Evolutionary conservation across 2,329 filamentous ascomycete genomes (phyloP).

Genomic region (Nemania sp.): DNA sequence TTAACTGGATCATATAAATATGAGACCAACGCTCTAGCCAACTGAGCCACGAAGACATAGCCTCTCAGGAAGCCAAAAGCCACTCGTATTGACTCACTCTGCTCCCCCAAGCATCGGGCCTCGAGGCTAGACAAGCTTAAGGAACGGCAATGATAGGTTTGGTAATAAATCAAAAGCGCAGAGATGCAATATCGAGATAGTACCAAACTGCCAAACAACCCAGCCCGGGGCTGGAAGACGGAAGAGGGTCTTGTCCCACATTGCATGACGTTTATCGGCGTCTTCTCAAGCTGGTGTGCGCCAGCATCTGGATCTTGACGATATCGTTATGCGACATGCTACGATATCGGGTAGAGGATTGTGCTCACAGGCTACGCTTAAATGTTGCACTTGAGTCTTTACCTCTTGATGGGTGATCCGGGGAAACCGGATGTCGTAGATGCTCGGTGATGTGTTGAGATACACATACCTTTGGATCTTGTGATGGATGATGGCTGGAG

Average conservation of each 20-base stretch:
- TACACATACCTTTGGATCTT: slow-evolving; percentile 48
- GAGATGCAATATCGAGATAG: too few relatives aligned
- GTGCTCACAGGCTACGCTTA: slow-evolving; percentile 63
- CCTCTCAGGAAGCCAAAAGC: too few relatives aligned
- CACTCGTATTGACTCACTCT: neutral
- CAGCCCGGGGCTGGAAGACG: too few relatives aligned
- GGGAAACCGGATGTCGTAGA: slow-evolving; percentile 54
- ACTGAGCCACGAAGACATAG: slow-evolving; percentile 47
- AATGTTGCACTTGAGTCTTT: slow-evolving; percentile 63
- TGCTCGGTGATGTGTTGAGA: slow-evolving; percentile 61
- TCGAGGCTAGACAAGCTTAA: too few relatives aligned
- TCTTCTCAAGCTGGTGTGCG: slow-evolving; percentile 47
- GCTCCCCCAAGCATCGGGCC: neutral
- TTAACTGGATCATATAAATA: slow-evolving; percentile 34
- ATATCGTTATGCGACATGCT: slow-evolving; percentile 1
- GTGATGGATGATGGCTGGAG: too few relatives aligned
- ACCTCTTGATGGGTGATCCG: slow-evolving; percentile 59
- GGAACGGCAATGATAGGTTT: too few relatives aligned
- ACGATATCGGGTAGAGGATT: slow-evolving; percentile 51
- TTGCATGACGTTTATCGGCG: too few relatives aligned
- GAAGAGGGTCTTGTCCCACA: too few relatives aligned
- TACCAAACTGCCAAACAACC: too few relatives aligned
- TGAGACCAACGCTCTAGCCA: slow-evolving; percentile 51
- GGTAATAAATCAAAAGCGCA: too few relatives aligned
- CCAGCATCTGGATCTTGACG: slow-evolving; percentile 32